These are phyloP conservation scores for Stromatinia cepivora DNA, from an alignment of 2,329 filamentous ascomycete genomes.

Conservation along the genomic window DNA sequence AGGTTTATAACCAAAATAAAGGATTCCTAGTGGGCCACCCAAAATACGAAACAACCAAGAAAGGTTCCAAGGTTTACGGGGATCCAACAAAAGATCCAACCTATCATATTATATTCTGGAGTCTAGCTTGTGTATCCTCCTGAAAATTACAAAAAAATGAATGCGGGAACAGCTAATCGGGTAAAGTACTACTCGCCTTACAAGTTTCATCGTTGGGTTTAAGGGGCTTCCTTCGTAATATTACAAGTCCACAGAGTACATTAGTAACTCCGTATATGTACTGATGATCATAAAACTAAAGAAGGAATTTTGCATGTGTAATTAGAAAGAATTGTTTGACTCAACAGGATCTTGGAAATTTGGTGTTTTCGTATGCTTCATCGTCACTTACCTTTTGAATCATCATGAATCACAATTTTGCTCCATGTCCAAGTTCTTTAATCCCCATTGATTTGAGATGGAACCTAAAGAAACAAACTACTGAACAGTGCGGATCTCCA, in stretches of 20 bases:
- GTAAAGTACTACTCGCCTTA: not conserved
- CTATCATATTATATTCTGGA: not conserved
- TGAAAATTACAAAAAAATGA: not conserved
- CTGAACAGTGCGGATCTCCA: constrained; percentile 23
- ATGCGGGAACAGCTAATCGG: not conserved
- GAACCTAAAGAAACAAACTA: constrained; percentile 16
- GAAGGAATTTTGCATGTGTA: not conserved
- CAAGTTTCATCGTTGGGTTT: not conserved
- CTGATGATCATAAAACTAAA: not conserved
- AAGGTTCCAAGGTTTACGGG: not conserved
- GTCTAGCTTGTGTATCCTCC: not conserved
- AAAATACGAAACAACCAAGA: constrained; percentile 2
- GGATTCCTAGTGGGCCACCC: not conserved
- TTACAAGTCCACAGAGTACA: not conserved
- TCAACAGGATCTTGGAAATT: too few species aligned
- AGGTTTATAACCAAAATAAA: not conserved
- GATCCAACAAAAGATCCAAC: not conserved
- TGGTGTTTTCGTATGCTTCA: not conserved
- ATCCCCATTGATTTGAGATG: not conserved
- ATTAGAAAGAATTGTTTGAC: not conserved
- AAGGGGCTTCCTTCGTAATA: constrained; percentile 4
- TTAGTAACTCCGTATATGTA: not conserved
- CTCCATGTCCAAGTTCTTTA: not conserved
- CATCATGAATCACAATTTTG: not conserved
- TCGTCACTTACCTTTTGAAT: not conserved